These are phyloP conservation scores for Rauvolfia tetraphylla DNA, from an alignment of 257 asterid genomes.

Conservation along the genomic window DNA sequence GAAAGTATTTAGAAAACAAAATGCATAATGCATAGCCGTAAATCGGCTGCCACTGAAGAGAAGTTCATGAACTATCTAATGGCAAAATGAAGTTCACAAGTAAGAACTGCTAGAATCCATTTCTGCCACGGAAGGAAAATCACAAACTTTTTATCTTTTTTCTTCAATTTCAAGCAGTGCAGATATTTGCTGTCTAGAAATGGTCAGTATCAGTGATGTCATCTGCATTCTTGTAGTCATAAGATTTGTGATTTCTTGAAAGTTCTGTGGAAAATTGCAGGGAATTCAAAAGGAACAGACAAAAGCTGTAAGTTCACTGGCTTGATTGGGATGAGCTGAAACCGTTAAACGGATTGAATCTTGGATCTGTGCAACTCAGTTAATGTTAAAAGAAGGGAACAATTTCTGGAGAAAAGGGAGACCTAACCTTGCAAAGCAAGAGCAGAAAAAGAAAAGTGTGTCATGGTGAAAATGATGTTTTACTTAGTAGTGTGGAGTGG, in stretches of 20 bases:
- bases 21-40: conserved; percentile 1
- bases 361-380: not conserved
- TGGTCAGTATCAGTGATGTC: not conserved
- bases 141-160: not conserved
- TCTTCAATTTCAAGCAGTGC: not conserved
- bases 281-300: not conserved
- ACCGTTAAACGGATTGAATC: not conserved
- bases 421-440: not conserved
- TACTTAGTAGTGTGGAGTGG: not conserved
- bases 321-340: no score
- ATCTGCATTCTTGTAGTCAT: not conserved
- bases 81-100: not conserved
- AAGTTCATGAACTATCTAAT: not conserved
- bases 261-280: not conserved
- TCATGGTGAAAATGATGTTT: not conserved
- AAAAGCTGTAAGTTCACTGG: not conserved
- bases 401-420: not conserved
- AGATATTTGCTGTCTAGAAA: not conserved
- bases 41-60: not conserved
- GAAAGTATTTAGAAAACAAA: not conserved
- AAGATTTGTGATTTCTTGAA: not conserved
- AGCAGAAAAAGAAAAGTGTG: not conserved
- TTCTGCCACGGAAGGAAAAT: not conserved
- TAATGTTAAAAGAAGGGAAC: no score
- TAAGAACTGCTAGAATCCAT: not conserved